Percentiles rank a stretch among this genome's conserved stretches.
phyloP scores from a whole-genome alignment of 345 rosid genomes.

The Nasturtium officinale region DNA sequence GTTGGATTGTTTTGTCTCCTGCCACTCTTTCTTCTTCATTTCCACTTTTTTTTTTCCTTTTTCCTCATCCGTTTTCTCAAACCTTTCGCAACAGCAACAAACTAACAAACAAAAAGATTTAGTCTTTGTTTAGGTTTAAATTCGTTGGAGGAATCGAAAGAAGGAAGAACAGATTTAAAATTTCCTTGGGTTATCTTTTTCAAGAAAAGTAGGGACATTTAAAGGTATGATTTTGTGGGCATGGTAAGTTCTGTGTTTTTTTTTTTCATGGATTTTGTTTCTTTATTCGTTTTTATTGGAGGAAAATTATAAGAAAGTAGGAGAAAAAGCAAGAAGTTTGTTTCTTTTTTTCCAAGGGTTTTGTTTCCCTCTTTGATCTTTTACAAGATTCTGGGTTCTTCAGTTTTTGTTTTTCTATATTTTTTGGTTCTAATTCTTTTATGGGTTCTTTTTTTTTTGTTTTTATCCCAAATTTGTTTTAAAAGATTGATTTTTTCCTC shows the following conservation, averaged over 20 bases:
- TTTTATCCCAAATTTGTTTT: slow-evolving; percentile 12
- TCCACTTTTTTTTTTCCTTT: slow-evolving; percentile 11
- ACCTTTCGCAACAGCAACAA: slow-evolving; percentile 8
- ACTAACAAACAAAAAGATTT: background rate
- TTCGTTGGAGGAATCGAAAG: background rate
- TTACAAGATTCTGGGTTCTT: slow-evolving; percentile 28
- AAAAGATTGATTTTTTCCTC: slow-evolving; percentile 11
- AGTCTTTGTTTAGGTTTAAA: slow-evolving; percentile 8
- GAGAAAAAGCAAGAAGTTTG: background rate
- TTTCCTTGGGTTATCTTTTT: slow-evolving; percentile 1
- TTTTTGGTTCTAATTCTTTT: background rate
- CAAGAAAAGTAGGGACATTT: slow-evolving; percentile 12
- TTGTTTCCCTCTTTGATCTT: slow-evolving; percentile 25
- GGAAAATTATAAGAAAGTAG: background rate
- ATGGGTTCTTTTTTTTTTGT: slow-evolving; percentile 29
- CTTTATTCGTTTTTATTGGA: background rate
- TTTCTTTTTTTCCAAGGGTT: slow-evolving; percentile 1
- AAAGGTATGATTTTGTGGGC: slow-evolving; percentile 32
- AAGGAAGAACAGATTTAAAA: background rate
- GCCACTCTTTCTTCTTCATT: slow-evolving; percentile 44
- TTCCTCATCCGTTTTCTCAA: slow-evolving; percentile 26
- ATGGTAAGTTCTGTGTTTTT: slow-evolving; percentile 7
- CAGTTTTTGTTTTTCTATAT: background rate
- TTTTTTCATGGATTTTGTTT: background rate
- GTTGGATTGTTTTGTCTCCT: slow-evolving; percentile 43